Base-by-base conservation (phyloP, 495 filamentous ascomycete species). In the Talaromyces nanjingensis region DNA sequence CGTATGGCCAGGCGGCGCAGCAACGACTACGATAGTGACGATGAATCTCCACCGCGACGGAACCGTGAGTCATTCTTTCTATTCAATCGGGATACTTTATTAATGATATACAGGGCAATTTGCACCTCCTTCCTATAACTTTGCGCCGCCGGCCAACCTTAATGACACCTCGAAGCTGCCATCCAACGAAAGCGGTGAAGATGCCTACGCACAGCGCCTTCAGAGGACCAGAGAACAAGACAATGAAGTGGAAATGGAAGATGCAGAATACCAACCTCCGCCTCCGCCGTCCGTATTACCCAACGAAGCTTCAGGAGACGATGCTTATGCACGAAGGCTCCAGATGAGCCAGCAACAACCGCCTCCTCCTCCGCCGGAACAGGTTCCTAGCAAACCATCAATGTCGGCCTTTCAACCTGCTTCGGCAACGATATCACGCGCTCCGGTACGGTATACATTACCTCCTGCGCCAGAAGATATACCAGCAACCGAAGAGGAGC, bases 391-490 rank as follows among this genome's bases (percentile, higher is more conserved):
- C 65, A 65, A 62, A 66, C 72, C 63, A 27, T 74, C 59, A 52
- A 68, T 81, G 24, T 70, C 80, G 16, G 64, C 73, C 11, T 65
- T 81, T 59, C 73, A 81, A 59, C 70, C 81, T 25, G 72, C 67
- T 67, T 74, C 74, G 18, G 78, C 80, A 42, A 87, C 84, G 14
- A 96, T 97, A 68, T 93, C 92, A 56, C 88, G 91, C 39, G 91
- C 89, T 4, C 92, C 93, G 1, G 89, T 98, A 58, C 90, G 89
- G 60, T 97, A 97, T 73, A 81, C 84, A 42, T 78, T 88, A 16
- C 86, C 88, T 7, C 74, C 86, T 7, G 75, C 87, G 5, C 78
- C 86, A 16, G 73, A 79, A 37, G 83, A 86, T 45, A 74, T 86
- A 9, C 82, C 85, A 4, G 74, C 76, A 12, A 77, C 84, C 0